Base-by-base conservation (phyloP, 2,329 filamentous ascomycete species). In the Colletotrichum somersetense region DNA sequence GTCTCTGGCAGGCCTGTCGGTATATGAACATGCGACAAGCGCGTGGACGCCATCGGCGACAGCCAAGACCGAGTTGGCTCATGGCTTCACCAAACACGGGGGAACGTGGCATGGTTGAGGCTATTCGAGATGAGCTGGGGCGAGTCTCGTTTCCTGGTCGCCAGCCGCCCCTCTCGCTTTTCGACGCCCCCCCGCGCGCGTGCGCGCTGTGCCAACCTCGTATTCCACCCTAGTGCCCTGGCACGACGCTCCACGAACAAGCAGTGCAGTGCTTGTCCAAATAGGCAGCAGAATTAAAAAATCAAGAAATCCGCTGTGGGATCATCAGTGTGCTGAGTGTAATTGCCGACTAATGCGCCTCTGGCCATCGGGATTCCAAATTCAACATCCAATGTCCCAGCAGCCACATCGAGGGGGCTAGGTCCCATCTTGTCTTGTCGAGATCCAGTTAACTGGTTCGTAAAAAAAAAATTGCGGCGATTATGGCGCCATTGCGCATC, bases 201-300 rank as follows among this genome's bases (percentile, higher is more conserved):
- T 38, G 67, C 46, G 35, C 35, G 30, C 30, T 30, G 30, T 35
- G 56, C 55, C n/a, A 63, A 61, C 30, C 66, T 72, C 70, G 70
- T 72, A 65, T 72, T 61, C 38, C 56, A 23, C 55, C 61, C 62
- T 26, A 16, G 58, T 48, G 65, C 69, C 57, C 52, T 44, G 8
- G 8, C n/a, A 20, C 20, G 48, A 38, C 30, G 42, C 56, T 20
- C 48, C 56, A 14, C 56, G 38, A 56, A 33, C 56, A 58, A 61
- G 35, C 57, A 67, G 35, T 35, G 46, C 46, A 23, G 20, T 33
- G 38, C 38, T 66, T 48, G 56, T 50, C 8, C 35, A 5, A 38
- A 38, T 11, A 68, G 69, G 69, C 69, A 72, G 44, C 69, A 58
- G 55, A 42, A 72, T 58, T 42, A 72, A 63, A 30, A 30, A 72